Base-by-base conservation (phyloP, 257 asterid species). In the Ilex asprella region DNA sequence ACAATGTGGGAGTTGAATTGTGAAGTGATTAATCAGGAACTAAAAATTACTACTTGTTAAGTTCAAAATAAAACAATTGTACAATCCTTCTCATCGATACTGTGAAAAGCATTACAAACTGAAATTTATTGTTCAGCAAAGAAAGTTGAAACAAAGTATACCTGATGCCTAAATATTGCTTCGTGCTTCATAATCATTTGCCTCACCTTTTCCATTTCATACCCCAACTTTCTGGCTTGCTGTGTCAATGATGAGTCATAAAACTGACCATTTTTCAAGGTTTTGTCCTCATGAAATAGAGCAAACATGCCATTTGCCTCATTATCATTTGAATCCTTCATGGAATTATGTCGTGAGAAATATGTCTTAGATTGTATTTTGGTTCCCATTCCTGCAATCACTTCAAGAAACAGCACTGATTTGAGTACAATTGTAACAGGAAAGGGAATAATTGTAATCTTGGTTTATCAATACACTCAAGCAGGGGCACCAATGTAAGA, bases 111-210 rank as follows among this genome's bases (percentile, higher is more conserved):
- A 35, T 35, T 35, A 35, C 41, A 35, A 7, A 7, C 8, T 35
- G 5, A 3, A 35, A 35, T 35, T 35, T 35, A 35, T 35, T 35
- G 8, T 39, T 59, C 32, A 21, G 53, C 7, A 12, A 5, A 49
- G 11, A 43, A 43, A 47, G 59, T 56, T 56, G 29, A 58, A 29
- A 50, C 32, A 47, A 61, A 5, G 46, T 35, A 41, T 70, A 89
- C 97, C 95, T 89, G 97, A 67, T 75, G 70, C 75, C 79, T 82
- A 62, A 89, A 89, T 49, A 75, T 65, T 3, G 76, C 75, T 69
- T 89, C 97, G 3, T 89, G 97, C 70, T 75, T 80, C 50, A 89
- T 68, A 65, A 89, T 86, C 8, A 77, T 82, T 70, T 74, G 84
- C 76, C 83, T 81, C 75, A 81, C 68, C 65, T 66, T 79, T 63